Percentiles rank a stretch among this genome's conserved stretches.
Conservation (phyloP, 75 land plant species). For the Azolla pinnata region DNA sequence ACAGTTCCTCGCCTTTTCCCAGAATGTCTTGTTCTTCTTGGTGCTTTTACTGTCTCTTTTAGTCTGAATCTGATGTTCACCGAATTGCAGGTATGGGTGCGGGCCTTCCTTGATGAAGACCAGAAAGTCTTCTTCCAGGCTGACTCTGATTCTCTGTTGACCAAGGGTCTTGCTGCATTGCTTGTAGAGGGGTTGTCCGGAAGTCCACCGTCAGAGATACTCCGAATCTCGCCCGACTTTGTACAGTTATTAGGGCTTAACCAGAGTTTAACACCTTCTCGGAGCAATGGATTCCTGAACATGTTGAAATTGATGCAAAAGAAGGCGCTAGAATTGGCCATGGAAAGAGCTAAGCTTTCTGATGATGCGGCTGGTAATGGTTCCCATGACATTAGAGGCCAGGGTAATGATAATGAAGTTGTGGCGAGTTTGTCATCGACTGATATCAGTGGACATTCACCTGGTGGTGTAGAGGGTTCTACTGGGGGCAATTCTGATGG, state of each 20-base stretch:
- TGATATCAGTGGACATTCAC: too few relatives aligned
- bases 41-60: too few relatives aligned
- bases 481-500: too few relatives aligned
- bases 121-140: conserved; percentile 55
- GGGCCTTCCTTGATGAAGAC: conserved; percentile 40
- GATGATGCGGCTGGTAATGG: neutral
- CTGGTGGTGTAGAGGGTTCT: too few relatives aligned
- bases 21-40: too few relatives aligned
- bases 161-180: conserved; percentile 80
- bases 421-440: too few relatives aligned
- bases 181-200: conserved; percentile 77
- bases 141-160: conserved; percentile 70
- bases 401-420: too few relatives aligned
- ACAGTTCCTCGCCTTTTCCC: too few relatives aligned
- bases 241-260: conserved; percentile 56
- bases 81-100: too few relatives aligned
- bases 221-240: conserved; percentile 57
- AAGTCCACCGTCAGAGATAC: conserved; percentile 33
- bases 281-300: conserved; percentile 87
- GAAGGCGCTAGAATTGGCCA: conserved; percentile 48
- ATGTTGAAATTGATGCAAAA: conserved; percentile 83
- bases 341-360: conserved; percentile 2
- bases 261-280: conserved; percentile 74
- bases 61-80: too few relatives aligned
- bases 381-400: conserved; percentile 1